Base-by-base conservation (phyloP, 306 rosid genomes). In the Vigna mungo region DNA sequence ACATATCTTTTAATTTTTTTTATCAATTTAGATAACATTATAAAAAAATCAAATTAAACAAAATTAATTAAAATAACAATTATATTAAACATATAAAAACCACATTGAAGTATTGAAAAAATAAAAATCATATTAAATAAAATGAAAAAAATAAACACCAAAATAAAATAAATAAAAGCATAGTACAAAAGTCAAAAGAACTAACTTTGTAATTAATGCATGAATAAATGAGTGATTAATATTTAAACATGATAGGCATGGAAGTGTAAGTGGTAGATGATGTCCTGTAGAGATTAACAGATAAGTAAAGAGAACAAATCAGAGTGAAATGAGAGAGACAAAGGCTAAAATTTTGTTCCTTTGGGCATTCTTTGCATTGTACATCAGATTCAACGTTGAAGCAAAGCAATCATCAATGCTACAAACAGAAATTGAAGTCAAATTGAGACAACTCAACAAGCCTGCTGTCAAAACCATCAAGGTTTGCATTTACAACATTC, bases 381-480 rank as follows among this genome's bases (percentile, higher is more conserved):
- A 59, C 54, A 14, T 34, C 20, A 59, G 17, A 37, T 27, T 47
- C 15, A 67, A 53, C 15, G 62, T 66, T 48, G 83, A 77, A 53
- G 81, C 72, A 60, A 62, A 4, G n/a, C 3, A 37, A 59, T 41
- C 68, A 34, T 64, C 59, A 21, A 13, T 36, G 25, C 68, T 43
- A 9, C 77, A 81, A 48, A 34, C 14, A 18, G 66, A 81, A 32
- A 62, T 86, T 6, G 59, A 84, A 55, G 72, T 71, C 61, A 90
- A 73, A 78, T 62, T 87, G 85, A 87, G 82, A 80, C 88, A 78
- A 54, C 86, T 85, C 74, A 87, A 90, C 65, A 87, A 84, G 77
- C 90, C 83, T 8, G 85, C 89, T 0, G 75, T 80, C 4, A 90
- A 80, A 87, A 82, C 76, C 30, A 87, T 87, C 51, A 76, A 80